Percentiles rank a stretch among this genome's conserved stretches.
These are phyloP conservation scores for Yamadazyma olivae DNA, from an alignment of 805 yeast species.

Conservation along the genomic window DNA sequence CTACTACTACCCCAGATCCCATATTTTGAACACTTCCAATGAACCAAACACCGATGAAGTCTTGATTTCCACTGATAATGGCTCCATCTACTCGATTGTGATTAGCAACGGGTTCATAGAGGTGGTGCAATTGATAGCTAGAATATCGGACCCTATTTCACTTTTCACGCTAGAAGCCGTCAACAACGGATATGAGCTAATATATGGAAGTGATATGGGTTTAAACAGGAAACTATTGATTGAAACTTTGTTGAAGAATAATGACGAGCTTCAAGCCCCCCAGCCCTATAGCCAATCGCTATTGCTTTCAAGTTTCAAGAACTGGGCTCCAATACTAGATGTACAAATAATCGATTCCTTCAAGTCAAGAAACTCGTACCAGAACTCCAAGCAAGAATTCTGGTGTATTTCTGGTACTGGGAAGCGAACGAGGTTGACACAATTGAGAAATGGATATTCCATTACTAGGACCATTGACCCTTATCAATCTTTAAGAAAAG, in stretches of 20 bases:
- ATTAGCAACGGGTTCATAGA: slow-evolving; percentile 17
- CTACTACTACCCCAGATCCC: slow-evolving; percentile 24
- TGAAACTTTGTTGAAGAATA: slow-evolving; percentile 18
- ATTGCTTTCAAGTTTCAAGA: slow-evolving; percentile 29
- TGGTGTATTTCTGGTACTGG: slow-evolving; percentile 42
- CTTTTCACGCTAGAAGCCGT: slow-evolving; percentile 26
- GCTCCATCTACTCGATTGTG: slow-evolving; percentile 28
- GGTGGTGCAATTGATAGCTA: slow-evolving; percentile 25
- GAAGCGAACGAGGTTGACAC: slow-evolving; percentile 29
- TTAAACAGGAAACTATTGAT: slow-evolving; percentile 34
- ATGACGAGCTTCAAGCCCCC: slow-evolving; percentile 1
- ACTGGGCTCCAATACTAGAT: slow-evolving; percentile 50
- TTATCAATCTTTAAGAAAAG: slow-evolving; percentile 29
- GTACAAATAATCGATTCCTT: slow-evolving; percentile 30
- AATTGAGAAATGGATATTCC: slow-evolving; percentile 30
- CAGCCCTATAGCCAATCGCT: slow-evolving; percentile 20
- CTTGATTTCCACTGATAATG: slow-evolving; percentile 32
- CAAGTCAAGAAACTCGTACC: slow-evolving; percentile 15
- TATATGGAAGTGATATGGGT: slow-evolving; percentile 42
- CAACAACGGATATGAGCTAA: slow-evolving; percentile 20
- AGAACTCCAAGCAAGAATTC: slow-evolving; percentile 31
- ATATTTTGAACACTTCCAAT: slow-evolving; percentile 12
- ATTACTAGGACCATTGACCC: slow-evolving; percentile 23
- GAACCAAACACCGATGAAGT: slow-evolving; percentile 21
- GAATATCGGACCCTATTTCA: slow-evolving; percentile 34